These are phyloP conservation scores for Sonneratia alba DNA, from an alignment of 345 rosid species.

Conservation along the genomic window DNA sequence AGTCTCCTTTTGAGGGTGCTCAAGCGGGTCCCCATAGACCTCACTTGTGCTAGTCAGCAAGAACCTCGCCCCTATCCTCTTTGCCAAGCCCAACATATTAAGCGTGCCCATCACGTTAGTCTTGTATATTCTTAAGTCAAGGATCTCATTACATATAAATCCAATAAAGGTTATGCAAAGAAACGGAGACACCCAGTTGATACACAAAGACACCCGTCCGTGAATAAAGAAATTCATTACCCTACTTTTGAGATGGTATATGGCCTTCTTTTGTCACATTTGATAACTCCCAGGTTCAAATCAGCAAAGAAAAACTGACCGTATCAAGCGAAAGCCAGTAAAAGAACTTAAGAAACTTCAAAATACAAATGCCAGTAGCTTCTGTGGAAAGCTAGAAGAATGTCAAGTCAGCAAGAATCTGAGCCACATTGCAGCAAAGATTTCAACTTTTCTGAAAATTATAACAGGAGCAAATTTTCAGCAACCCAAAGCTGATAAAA, in stretches of 20 bases:
- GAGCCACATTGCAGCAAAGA: background rate
- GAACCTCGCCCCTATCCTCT: slow-evolving; percentile 96
- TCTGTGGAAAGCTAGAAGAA: background rate
- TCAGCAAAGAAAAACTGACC: background rate
- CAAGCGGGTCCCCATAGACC: slow-evolving; percentile 98
- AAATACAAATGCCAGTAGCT: background rate
- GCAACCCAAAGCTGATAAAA: background rate
- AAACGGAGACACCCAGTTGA: background rate
- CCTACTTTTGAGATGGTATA: background rate
- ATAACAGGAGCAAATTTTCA: background rate
- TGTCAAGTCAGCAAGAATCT: background rate
- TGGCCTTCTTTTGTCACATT: background rate
- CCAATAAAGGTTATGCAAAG: background rate
- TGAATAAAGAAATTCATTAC: background rate
- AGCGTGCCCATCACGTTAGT: slow-evolving; percentile 99
- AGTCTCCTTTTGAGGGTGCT: slow-evolving; percentile 98
- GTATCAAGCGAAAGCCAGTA: too few species aligned
- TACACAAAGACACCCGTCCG: background rate
- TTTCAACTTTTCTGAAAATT: background rate
- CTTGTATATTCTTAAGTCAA: slow-evolving; percentile 55
- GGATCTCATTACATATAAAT: slow-evolving; percentile 27
- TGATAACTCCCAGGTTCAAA: background rate
- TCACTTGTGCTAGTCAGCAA: slow-evolving; percentile 96
- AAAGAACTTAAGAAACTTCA: too few species aligned
- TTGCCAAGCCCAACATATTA: slow-evolving; percentile 96